phyloP scores from a whole-genome alignment of 768 basidiomycete genomes.

The Pleurotus tuoliensis region DNA sequence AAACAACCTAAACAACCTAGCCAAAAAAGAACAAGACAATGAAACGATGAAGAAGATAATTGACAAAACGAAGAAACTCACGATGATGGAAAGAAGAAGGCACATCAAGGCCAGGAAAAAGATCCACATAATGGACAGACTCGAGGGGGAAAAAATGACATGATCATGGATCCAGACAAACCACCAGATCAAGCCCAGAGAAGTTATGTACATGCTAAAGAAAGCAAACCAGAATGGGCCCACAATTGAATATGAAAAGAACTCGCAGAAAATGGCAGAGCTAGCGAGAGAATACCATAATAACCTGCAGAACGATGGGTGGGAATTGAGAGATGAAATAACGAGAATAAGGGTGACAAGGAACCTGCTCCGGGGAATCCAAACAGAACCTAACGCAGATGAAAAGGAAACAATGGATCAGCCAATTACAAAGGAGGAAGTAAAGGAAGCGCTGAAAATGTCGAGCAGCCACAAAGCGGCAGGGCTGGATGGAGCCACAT shows the following conservation, averaged over 20 bases:
- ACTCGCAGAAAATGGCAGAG: constrained; percentile 1
- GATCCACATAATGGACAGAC: not conserved
- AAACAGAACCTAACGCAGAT: not conserved
- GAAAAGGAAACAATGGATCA: not conserved
- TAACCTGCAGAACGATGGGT: not conserved
- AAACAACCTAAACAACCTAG: too few relatives aligned
- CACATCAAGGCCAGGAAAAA: not conserved
- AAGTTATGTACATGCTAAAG: not conserved
- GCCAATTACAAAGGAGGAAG: constrained; percentile 11
- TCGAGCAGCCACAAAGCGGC: constrained; percentile 17
- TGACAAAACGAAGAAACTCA: not conserved
- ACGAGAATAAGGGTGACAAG: not conserved
- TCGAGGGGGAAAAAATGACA: constrained; percentile 1
- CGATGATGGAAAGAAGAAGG: not conserved
- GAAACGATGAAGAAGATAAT: too few relatives aligned
- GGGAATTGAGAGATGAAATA: not conserved
- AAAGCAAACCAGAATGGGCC: not conserved
- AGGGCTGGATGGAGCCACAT: constrained; percentile 20
- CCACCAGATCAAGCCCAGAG: not conserved
- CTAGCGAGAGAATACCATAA: not conserved
- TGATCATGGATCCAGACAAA: not conserved
- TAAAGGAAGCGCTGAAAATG: constrained; percentile 11
- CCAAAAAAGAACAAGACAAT: too few relatives aligned
- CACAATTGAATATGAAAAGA: not conserved
- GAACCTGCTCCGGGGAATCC: not conserved